Base-by-base conservation (phyloP, 2,329 filamentous ascomycete species). In the Colletotrichum tanaceti region DNA sequence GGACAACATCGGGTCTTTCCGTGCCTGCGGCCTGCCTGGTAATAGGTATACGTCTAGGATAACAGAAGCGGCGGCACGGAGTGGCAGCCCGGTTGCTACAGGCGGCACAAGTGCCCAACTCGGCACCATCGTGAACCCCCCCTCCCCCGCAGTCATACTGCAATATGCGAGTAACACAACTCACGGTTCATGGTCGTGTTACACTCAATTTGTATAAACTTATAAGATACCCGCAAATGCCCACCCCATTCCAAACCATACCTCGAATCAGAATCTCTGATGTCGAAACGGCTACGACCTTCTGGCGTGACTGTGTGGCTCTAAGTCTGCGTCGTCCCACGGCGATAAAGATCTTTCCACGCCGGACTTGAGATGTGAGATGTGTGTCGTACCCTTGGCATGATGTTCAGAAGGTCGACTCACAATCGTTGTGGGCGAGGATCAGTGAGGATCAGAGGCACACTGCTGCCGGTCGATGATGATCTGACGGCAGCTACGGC, bases 171-270 rank as follows among this genome's bases (percentile, higher is more conserved):
- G 28, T 9, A 9, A 32, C 28, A 59, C 24, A 4, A 4, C 10
- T 18, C 3, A 58, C 14, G 9, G 7, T 32, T 18, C 16, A 35
- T 22, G 28, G 32, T 22, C 28, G 20, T 10, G 20, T 10, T 58
- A 28, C 16, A 5, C n/a, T 10, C 46, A 50, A 13, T 50, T 49
- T 32, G 22, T 14, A 18, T 14, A 38, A n/a, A 60, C 28, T 47
- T 4, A 50, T 4, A 22, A 60, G 58, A 60, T 60, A 60, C 58
- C 58, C 58, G 35, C 46, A 60, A 60, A 60, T 60, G 58, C 46
- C 52, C 57, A 39, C n/a, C 35, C 39, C n/a, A 41, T 43, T 41
- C 16, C 20, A 28, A 32, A 9, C 14, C 6, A 43, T 4, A 13
- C 52, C 44, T 28, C 35, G 9, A 4, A 43, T 47, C 44, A 28